phyloP scores from a whole-genome alignment of 2,329 filamentous ascomycete genomes.

The Drechslerella coelobrocha region DNA sequence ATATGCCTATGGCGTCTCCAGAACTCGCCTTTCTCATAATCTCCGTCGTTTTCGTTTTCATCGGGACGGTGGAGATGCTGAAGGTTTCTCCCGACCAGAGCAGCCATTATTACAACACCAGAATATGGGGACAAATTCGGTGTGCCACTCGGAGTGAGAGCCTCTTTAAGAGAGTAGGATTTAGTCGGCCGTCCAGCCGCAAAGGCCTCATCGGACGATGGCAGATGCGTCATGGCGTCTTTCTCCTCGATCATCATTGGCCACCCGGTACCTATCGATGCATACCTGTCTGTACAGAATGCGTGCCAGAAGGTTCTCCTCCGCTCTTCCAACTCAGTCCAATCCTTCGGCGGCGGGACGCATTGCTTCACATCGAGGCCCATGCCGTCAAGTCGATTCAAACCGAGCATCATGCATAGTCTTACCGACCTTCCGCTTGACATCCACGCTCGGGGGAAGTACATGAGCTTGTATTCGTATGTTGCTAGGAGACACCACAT shows the following conservation, averaged over 20 bases:
- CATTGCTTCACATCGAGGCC: slow-evolving; percentile 93
- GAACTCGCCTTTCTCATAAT: slow-evolving; percentile 89
- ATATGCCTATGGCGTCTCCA: slow-evolving; percentile 91
- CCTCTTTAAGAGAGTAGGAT: slow-evolving; percentile 73
- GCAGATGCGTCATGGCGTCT: slow-evolving; percentile 86
- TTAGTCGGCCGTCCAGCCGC: slow-evolving; percentile 77
- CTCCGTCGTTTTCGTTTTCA: slow-evolving; percentile 74
- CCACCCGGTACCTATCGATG: slow-evolving; percentile 96
- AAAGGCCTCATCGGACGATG: slow-evolving; percentile 82
- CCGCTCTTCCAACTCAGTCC: slow-evolving; percentile 91
- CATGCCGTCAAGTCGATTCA: slow-evolving; percentile 82
- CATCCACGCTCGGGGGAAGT: slow-evolving; percentile 94
- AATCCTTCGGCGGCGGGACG: slow-evolving; percentile 82
- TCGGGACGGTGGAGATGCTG: slow-evolving; percentile 88
- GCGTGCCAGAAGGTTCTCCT: slow-evolving; percentile 94
- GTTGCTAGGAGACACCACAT: slow-evolving; percentile 78
- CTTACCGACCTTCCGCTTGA: slow-evolving; percentile 83
- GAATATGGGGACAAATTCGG: slow-evolving; percentile 77
- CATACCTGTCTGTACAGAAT: slow-evolving; percentile 88
- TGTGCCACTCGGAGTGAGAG: slow-evolving; percentile 74
- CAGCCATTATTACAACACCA: slow-evolving; percentile 82
- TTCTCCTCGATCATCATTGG: slow-evolving; percentile 91
- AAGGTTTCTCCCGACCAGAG: slow-evolving; percentile 87
- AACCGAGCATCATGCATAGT: slow-evolving; percentile 86
- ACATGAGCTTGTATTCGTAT: slow-evolving; percentile 98